These are phyloP conservation scores for Penicillium hesseltinei DNA, from an alignment of 2,329 filamentous ascomycete species.

Conservation along the genomic window DNA sequence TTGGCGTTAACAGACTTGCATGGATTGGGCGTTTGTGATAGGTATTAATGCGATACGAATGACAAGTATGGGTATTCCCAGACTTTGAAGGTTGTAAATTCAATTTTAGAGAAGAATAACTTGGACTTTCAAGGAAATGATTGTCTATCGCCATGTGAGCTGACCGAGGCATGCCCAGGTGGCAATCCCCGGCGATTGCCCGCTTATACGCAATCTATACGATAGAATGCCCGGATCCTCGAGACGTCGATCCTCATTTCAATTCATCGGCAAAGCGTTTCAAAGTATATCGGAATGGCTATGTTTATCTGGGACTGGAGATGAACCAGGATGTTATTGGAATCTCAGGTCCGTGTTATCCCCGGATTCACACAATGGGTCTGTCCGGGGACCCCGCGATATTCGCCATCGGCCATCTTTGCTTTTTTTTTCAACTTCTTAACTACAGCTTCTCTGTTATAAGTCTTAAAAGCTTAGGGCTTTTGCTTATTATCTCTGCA, in stretches of 20 bases:
- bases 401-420: neutral
- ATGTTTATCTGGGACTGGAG: neutral
- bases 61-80: neutral
- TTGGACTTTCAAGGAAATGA: neutral
- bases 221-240: neutral
- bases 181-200: neutral
- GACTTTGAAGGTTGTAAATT: neutral
- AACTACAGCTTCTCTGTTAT: neutral
- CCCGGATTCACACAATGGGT: neutral
- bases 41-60: slow-evolving; percentile 5
- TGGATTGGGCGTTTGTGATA: slow-evolving; percentile 8
- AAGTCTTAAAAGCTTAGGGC: too few relatives aligned
- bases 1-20: slow-evolving; percentile 2
- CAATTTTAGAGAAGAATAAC: neutral
- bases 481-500: neutral
- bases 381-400: slow-evolving; percentile 7
- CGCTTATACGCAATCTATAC: neutral
- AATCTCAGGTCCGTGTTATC: neutral
- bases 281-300: neutral
- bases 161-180: neutral
- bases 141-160: neutral
- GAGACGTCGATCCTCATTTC: neutral
- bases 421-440: neutral
- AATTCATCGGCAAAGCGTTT: neutral
- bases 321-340: neutral